Evolutionary conservation across 2,329 filamentous ascomycete species (phyloP).

Genomic region (Diplodia corticola): DNA sequence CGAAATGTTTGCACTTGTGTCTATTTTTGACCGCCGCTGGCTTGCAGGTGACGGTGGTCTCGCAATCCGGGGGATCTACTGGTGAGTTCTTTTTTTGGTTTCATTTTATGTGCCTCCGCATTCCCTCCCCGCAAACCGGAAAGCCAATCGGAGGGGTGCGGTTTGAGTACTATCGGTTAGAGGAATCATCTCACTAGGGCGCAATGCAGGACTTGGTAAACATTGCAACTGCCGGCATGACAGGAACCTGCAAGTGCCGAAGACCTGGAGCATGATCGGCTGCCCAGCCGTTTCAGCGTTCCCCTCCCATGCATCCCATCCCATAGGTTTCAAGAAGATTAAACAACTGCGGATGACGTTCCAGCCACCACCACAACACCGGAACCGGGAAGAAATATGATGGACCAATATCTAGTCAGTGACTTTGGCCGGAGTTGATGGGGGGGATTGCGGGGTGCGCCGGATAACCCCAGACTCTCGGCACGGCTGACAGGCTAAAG

Average conservation of each 20-base stretch:
- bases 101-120: background rate
- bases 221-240: constrained; percentile 5
- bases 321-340: too few species aligned
- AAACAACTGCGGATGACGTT: too few species aligned
- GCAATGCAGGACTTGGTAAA: background rate
- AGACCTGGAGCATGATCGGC: background rate
- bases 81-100: too few species aligned
- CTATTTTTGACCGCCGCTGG: too few species aligned
- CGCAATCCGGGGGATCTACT: too few species aligned
- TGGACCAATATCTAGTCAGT: background rate
- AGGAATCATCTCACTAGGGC: background rate
- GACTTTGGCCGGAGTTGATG: background rate
- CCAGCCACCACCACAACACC: too few species aligned
- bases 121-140: background rate
- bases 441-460: background rate
- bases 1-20: too few species aligned
- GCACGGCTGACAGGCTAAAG: background rate
- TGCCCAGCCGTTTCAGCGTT: too few species aligned
- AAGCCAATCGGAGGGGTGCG: constrained; percentile 1
- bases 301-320: too few species aligned
- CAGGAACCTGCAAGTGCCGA: constrained; percentile 2
- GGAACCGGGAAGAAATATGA: too few species aligned
- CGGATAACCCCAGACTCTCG: constrained; percentile 6
- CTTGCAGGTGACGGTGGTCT: too few species aligned
- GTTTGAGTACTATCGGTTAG: background rate